Percentiles rank a stretch among this genome's conserved stretches.
These are phyloP conservation scores for Colletotrichum sansevieriae DNA, from an alignment of 2,329 filamentous ascomycete genomes.

Conservation along the genomic window DNA sequence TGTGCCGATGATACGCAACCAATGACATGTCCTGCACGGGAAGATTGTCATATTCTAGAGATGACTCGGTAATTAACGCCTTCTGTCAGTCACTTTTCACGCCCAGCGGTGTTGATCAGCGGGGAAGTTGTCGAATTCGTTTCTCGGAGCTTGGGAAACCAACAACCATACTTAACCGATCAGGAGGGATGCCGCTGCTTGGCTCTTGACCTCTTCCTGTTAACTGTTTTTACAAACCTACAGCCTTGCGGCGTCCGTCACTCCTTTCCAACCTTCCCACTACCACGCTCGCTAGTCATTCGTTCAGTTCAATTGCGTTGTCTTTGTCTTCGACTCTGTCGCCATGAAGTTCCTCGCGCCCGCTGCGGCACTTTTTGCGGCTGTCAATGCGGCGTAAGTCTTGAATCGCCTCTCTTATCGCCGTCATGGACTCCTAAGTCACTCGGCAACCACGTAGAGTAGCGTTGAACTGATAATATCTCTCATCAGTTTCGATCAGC, in stretches of 20 bases:
- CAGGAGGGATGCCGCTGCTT: neutral
- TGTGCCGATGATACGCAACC: neutral
- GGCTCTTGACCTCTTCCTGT: neutral
- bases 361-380: constrained; percentile 4
- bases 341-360: constrained; percentile 16
- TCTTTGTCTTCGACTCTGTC: neutral
- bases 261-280: constrained; percentile 7
- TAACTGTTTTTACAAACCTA: neutral
- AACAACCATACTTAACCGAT: constrained; percentile 26
- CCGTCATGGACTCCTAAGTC: neutral
- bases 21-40: constrained; percentile 1
- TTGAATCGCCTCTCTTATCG: neutral
- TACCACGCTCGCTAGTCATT: neutral
- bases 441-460: neutral
- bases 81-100: constrained; percentile 22
- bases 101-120: constrained; percentile 7
- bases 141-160: neutral
- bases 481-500: neutral
- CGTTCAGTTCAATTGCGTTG: neutral
- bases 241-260: constrained; percentile 20
- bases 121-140: neutral
- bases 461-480: neutral
- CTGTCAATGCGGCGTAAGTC: constrained; percentile 16
- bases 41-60: constrained; percentile 11
- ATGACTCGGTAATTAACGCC: constrained; percentile 6